Evolutionary conservation across 257 asterid species (phyloP).

Genomic region (Craterostigma plantagineum): DNA sequence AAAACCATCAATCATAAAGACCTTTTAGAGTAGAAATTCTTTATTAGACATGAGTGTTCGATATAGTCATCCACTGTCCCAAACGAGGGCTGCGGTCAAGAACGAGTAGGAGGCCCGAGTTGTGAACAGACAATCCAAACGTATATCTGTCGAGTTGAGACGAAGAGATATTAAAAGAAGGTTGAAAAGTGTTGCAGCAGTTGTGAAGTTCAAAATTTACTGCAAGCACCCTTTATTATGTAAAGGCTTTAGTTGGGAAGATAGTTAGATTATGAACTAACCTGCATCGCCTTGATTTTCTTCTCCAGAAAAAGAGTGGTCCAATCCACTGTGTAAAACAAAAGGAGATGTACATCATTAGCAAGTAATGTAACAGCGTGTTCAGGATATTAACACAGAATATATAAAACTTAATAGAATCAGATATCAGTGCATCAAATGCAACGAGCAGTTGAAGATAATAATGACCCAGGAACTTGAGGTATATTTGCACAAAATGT

Average conservation of each 20-base stretch:
- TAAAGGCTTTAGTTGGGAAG: conserved; percentile 5
- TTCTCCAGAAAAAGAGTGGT: conserved; percentile 59
- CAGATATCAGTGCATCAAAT: no score
- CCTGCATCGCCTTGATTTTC: conserved; percentile 60
- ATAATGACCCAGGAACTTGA: background rate
- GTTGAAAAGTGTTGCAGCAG: background rate
- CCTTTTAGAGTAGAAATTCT: background rate
- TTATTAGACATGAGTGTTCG: background rate
- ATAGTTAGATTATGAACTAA: conserved; percentile 13
- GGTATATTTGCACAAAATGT: no score
- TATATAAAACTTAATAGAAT: background rate
- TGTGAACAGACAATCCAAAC: conserved; percentile 2
- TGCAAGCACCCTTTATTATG: background rate
- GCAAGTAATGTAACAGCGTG: conserved; percentile 3
- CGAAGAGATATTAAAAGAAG: background rate
- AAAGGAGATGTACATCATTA: conserved; percentile 16
- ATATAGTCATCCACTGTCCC: background rate
- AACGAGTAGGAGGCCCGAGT: conserved; percentile 3
- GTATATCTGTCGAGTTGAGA: background rate
- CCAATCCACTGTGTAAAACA: conserved; percentile 57
- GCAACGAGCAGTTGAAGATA: background rate
- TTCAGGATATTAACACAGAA: conserved; percentile 1
- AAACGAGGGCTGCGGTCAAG: background rate
- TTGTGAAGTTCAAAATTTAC: background rate
- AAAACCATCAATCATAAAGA: no score